These are phyloP conservation scores for Fusarium sp. DNA, from an alignment of 2,329 filamentous ascomycete species.

Conservation along the genomic window DNA sequence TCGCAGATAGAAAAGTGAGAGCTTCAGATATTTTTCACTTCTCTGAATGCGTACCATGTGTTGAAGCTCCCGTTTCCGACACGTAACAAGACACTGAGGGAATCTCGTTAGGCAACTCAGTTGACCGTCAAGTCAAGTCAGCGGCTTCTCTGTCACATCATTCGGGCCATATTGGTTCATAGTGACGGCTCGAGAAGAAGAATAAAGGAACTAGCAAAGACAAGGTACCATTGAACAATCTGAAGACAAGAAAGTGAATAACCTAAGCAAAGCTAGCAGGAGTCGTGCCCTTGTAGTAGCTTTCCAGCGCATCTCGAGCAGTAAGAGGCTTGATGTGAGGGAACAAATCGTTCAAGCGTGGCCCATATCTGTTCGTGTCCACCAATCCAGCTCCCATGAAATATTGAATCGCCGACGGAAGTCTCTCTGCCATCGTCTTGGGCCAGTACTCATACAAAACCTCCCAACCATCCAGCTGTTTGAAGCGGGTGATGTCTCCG, in stretches of 20 bases:
- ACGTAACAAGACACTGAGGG: too few species aligned
- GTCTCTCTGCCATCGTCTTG: background rate
- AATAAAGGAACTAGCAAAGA: background rate
- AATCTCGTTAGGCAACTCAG: too few species aligned
- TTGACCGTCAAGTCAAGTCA: too few species aligned
- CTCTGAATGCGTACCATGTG: too few species aligned
- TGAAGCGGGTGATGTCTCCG: background rate
- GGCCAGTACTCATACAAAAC: background rate
- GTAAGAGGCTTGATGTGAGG: background rate
- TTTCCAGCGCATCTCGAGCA: background rate
- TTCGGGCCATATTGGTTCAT: too few species aligned
- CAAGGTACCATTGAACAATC: background rate
- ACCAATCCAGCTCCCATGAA: background rate
- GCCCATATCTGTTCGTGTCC: background rate
- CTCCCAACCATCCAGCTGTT: background rate
- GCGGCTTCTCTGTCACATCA: too few species aligned
- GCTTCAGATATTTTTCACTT: too few species aligned
- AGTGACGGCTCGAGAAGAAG: too few species aligned
- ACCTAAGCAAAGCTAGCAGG: background rate
- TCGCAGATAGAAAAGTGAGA: too few species aligned
- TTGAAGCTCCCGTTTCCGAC: too few species aligned
- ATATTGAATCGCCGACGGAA: background rate
- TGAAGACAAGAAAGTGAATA: background rate
- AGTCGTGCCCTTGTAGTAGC: constrained; percentile 35
- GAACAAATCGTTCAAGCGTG: constrained; percentile 3